A percentile compares a stretch with the other conserved stretches of the same genome.
Conservation (phyloP, 2,329 filamentous ascomycete species). For the Torrubiellomyces zombiae region DNA sequence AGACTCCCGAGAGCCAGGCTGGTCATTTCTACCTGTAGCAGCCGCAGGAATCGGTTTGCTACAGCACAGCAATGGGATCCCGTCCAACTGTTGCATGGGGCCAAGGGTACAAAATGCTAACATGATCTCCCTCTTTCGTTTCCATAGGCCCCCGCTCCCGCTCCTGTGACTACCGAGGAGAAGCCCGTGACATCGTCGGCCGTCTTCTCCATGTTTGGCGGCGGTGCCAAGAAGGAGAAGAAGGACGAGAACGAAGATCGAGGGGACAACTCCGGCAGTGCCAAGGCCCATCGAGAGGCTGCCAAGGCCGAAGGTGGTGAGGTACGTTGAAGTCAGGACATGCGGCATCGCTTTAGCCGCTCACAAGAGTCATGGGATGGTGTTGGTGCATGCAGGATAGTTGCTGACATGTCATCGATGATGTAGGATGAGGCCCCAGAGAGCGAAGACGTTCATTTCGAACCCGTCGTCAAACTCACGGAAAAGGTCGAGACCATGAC, state of each 20-base stretch:
- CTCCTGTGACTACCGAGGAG: slow-evolving; percentile 7
- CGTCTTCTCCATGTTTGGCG: slow-evolving; percentile 98
- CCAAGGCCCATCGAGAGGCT: slow-evolving; percentile 58
- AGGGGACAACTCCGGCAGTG: slow-evolving; percentile 76
- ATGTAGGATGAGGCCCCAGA: slow-evolving; percentile 60
- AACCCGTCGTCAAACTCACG: slow-evolving; percentile 88
- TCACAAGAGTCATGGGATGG: no score
- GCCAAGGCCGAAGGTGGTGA: slow-evolving; percentile 42
- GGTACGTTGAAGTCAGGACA: no score
- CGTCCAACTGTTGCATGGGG: no score
- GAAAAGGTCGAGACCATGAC: slow-evolving; percentile 96
- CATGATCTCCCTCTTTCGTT: neutral
- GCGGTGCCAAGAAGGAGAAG: slow-evolving; percentile 92
- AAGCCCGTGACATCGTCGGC: slow-evolving; percentile 36
- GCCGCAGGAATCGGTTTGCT: no score
- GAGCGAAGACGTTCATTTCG: slow-evolving; percentile 89
- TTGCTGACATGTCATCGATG: slow-evolving; percentile 3
- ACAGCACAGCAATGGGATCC: no score
- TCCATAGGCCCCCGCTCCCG: slow-evolving; percentile 3
- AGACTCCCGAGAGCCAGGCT: no score
- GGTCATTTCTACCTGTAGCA: no score
- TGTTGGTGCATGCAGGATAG: neutral
- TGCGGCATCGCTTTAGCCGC: no score
- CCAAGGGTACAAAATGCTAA: no score
- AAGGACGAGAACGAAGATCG: slow-evolving; percentile 63